Percentiles rank a stretch among this genome's conserved stretches.
phyloP scores from a whole-genome alignment of 768 basidiomycete genomes.

The Calocera cornea region DNA sequence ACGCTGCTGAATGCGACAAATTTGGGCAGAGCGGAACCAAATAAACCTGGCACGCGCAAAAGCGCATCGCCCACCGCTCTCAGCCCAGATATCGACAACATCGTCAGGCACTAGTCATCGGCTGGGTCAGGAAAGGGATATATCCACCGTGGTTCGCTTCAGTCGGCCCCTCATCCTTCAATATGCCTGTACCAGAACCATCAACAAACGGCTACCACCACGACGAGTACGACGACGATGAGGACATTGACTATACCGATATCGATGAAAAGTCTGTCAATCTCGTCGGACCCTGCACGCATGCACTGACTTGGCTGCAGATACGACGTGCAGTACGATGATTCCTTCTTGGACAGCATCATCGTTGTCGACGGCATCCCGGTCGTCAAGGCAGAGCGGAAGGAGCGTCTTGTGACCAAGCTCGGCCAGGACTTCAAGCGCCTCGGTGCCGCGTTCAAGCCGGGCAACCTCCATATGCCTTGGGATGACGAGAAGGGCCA shows the following conservation, averaged over 20 bases:
- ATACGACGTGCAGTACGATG: slow-evolving; percentile 72
- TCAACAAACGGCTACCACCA: slow-evolving; percentile 1
- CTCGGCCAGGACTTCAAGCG: slow-evolving; percentile 72
- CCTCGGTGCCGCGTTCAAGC: slow-evolving; percentile 62
- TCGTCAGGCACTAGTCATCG: background rate
- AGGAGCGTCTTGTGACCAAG: slow-evolving; percentile 66
- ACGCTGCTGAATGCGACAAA: background rate
- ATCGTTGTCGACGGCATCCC: slow-evolving; percentile 89
- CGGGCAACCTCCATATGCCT: slow-evolving; percentile 71
- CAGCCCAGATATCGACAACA: background rate
- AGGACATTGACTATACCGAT: slow-evolving; percentile 74
- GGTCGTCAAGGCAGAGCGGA: slow-evolving; percentile 72
- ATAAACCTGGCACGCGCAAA: background rate
- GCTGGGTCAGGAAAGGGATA: background rate
- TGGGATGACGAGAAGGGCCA: slow-evolving; percentile 73
- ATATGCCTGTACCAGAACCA: slow-evolving; percentile 3
- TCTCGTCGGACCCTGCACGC: background rate
- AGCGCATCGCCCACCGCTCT: background rate
- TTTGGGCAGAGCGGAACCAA: background rate
- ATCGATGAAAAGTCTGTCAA: slow-evolving; percentile 66
- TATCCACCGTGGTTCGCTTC: background rate
- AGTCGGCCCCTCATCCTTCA: background rate
- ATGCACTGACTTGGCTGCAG: slow-evolving; percentile 30
- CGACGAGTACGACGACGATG: slow-evolving; percentile 27
- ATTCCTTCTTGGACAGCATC: slow-evolving; percentile 70